A percentile compares a stretch with the other conserved stretches of the same genome.
phyloP scores from a whole-genome alignment of 331 rosid genomes.

The Prunus yedoensis region DNA sequence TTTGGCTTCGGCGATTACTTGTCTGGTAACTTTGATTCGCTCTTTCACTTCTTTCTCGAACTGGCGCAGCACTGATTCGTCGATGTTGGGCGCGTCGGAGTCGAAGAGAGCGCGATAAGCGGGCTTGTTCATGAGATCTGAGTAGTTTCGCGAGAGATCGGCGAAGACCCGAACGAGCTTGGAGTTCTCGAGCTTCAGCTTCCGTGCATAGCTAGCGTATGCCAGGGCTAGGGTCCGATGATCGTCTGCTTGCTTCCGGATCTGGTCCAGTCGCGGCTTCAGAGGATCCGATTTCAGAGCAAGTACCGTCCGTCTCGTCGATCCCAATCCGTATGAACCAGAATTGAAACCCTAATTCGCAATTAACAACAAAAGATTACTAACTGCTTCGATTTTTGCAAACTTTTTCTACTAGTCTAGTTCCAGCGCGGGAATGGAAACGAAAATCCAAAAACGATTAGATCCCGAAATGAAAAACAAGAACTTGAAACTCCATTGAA shows the following conservation, averaged over 20 bases:
- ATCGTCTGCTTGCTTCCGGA: constrained; percentile 93
- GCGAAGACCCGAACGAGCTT: constrained; percentile 79
- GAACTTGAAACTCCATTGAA: background rate
- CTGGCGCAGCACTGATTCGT: constrained; percentile 68
- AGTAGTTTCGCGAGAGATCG: constrained; percentile 68
- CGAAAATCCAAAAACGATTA: background rate
- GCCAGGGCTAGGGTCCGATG: constrained; percentile 69
- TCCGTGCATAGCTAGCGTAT: constrained; percentile 82
- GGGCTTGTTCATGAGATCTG: constrained; percentile 72
- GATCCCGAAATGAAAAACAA: background rate
- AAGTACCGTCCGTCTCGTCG: constrained; percentile 61
- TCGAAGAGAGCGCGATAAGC: constrained; percentile 46
- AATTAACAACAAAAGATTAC: constrained; percentile 7
- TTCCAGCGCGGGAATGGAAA: background rate
- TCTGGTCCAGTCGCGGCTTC: constrained; percentile 85
- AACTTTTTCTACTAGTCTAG: background rate
- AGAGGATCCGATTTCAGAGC: constrained; percentile 89
- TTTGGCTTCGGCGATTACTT: constrained; percentile 77
- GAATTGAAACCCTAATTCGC: constrained; percentile 54
- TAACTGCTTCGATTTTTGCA: background rate
- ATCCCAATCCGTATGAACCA: constrained; percentile 44
- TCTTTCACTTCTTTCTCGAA: constrained; percentile 95
- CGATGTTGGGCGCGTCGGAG: constrained; percentile 51
- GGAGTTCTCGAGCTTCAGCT: constrained; percentile 88
- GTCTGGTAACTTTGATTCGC: constrained; percentile 71